Conservation (phyloP, 352 stramenopile genomes). For the Phytophthora fragariae region DNA sequence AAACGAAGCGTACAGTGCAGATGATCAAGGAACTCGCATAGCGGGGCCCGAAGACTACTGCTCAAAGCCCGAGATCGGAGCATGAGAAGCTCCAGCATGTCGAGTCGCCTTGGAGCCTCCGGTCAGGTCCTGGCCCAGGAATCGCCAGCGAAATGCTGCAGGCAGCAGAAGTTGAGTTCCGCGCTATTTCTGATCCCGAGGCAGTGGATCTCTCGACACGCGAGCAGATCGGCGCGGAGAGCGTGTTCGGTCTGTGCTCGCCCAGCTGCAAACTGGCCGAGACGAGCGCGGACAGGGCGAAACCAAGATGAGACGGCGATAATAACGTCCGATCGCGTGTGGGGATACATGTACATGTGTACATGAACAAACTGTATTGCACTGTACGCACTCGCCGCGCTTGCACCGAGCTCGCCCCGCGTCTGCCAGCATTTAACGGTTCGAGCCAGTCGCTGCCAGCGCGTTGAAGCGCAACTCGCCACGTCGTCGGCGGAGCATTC, state of each 20-base stretch:
- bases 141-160: constrained; percentile 10
- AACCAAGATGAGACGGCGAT: constrained; percentile 31
- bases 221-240: constrained; percentile 27
- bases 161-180: constrained; percentile 7
- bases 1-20: constrained; percentile 8
- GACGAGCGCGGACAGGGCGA: constrained; percentile 24
- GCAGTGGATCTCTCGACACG: not conserved
- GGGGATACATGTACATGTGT: not conserved
- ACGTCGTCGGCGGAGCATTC: constrained; percentile 21
- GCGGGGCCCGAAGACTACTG: constrained; percentile 3
- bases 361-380: no score
- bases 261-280: constrained; percentile 18
- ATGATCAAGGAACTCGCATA: constrained; percentile 4
- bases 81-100: not conserved
- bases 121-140: not conserved
- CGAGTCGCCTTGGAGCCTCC: not conserved
- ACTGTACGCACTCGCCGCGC: no score
- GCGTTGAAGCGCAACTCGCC: constrained; percentile 4
- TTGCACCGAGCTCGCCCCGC: no score
- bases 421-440: no score
- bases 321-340: constrained; percentile 22
- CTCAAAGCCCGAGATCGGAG: constrained; percentile 19
- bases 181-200: constrained; percentile 17
- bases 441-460: not conserved
- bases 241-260: constrained; percentile 12